phyloP scores from a whole-genome alignment of 148 eudicot species.

The Silene latifolia region DNA sequence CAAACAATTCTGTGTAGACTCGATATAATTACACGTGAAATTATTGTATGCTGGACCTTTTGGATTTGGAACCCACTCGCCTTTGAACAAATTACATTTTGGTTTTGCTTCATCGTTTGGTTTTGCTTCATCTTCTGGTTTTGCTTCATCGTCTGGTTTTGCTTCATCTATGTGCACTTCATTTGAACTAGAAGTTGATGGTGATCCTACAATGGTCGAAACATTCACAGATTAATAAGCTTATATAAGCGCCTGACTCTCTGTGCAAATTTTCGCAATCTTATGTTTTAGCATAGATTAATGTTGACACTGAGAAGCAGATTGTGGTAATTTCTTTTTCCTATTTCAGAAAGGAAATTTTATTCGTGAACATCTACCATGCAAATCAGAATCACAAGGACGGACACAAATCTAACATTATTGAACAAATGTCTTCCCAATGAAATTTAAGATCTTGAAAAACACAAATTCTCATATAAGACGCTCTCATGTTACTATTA shows the following conservation, averaged over 20 bases:
- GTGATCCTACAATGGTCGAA: constrained; percentile 14
- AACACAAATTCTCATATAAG: neutral
- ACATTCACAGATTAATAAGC: constrained; percentile 3
- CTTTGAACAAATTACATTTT: constrained; percentile 66
- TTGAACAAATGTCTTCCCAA: neutral
- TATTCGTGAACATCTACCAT: too few relatives aligned
- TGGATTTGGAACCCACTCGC: constrained; percentile 64
- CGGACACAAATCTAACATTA: neutral
- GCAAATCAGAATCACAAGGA: too few relatives aligned
- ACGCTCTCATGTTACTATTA: neutral
- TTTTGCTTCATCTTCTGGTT: too few relatives aligned
- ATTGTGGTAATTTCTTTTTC: neutral
- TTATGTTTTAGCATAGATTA: neutral
- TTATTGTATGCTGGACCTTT: constrained; percentile 60
- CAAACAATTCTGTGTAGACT: constrained; percentile 72
- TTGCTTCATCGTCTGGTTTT: too few relatives aligned
- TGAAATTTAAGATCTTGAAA: neutral
- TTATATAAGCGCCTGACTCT: too few relatives aligned
- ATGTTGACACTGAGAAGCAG: neutral
- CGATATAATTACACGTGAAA: constrained; percentile 49
- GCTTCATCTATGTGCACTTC: neutral
- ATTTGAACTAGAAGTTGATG: neutral
- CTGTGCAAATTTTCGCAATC: neutral
- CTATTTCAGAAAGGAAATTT: neutral
- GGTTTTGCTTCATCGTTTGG: constrained; percentile 7